phyloP scores from a whole-genome alignment of 2,329 filamentous ascomycete genomes.

The Scytalidium sp. region DNA sequence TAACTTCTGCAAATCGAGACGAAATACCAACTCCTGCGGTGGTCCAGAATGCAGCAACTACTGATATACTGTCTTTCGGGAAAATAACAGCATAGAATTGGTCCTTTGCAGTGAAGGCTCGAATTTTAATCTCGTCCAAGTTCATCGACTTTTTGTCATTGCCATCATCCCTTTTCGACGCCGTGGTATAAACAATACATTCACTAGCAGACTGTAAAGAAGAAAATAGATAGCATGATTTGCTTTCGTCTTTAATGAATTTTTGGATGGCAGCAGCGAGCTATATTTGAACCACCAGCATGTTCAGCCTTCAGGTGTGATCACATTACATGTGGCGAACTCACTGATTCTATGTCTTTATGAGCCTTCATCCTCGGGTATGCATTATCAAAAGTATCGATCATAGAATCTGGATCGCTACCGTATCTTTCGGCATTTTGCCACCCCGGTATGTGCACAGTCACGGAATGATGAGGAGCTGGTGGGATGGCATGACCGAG shows the following conservation, averaged over 20 bases:
- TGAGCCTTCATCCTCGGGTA: constrained; percentile 21
- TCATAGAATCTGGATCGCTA: constrained; percentile 3
- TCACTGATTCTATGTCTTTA: constrained; percentile 17
- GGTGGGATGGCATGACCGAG: constrained; percentile 16
- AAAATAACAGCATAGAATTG: constrained; percentile 43
- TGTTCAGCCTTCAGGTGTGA: constrained; percentile 3
- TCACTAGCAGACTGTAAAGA: constrained; percentile 11
- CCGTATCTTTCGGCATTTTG: constrained; percentile 1
- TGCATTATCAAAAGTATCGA: constrained; percentile 14
- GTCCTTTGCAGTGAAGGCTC: constrained; percentile 14
- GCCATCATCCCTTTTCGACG: constrained; percentile 3
- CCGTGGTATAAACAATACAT: constrained; percentile 15
- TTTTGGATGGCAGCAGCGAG: not conserved
- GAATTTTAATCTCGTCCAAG: constrained; percentile 8
- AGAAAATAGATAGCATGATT: constrained; percentile 12
- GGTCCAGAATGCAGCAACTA: constrained; percentile 42
- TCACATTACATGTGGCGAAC: not conserved
- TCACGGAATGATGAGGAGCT: constrained; percentile 20
- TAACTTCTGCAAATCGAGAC: constrained; percentile 40
- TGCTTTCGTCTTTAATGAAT: not conserved
- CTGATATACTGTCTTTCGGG: constrained; percentile 31
- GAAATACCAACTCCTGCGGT: constrained; percentile 44
- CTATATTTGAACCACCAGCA: constrained; percentile 1
- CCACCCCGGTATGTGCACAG: constrained; percentile 20
- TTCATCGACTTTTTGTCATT: constrained; percentile 6